phyloP scores from a whole-genome alignment of 2,329 filamentous ascomycete genomes.

The Colletotrichum chrysophilum region DNA sequence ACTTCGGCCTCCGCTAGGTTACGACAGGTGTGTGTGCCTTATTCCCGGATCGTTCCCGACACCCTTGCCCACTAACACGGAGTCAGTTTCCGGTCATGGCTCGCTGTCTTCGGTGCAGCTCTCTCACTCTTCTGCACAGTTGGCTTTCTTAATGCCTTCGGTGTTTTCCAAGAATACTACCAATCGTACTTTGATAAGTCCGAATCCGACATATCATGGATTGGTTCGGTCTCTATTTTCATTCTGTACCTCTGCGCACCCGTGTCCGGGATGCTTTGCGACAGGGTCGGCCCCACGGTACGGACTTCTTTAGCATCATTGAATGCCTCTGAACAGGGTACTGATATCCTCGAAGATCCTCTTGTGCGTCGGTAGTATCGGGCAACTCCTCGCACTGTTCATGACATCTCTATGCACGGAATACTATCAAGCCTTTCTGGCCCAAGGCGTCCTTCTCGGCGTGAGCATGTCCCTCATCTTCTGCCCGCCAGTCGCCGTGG shows the following conservation, averaged over 20 bases:
- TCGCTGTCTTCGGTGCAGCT: slow-evolving; percentile 24
- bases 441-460: slow-evolving; percentile 50
- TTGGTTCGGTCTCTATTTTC: slow-evolving; percentile 51
- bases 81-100: slow-evolving; percentile 21
- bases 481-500: slow-evolving; percentile 37
- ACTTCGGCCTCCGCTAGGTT: not conserved
- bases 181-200: slow-evolving; percentile 28
- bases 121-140: slow-evolving; percentile 28
- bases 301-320: slow-evolving; percentile 45
- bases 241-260: slow-evolving; percentile 40
- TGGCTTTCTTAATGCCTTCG: slow-evolving; percentile 32
- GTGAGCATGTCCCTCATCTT: slow-evolving; percentile 47
- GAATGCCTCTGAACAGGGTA: not conserved
- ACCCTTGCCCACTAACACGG: not conserved
- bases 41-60: not conserved
- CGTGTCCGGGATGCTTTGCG: slow-evolving; percentile 41
- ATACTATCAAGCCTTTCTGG: slow-evolving; percentile 50
- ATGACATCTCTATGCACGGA: slow-evolving; percentile 12
- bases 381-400: slow-evolving; percentile 26
- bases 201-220: slow-evolving; percentile 40
- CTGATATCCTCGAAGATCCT: slow-evolving; percentile 35
- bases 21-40: not conserved
- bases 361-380: slow-evolving; percentile 50
- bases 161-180: slow-evolving; percentile 59
- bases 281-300: slow-evolving; percentile 39